Conservation (phyloP, 192 early-diverging fungal genomes). For the Mortierella claussenii region DNA sequence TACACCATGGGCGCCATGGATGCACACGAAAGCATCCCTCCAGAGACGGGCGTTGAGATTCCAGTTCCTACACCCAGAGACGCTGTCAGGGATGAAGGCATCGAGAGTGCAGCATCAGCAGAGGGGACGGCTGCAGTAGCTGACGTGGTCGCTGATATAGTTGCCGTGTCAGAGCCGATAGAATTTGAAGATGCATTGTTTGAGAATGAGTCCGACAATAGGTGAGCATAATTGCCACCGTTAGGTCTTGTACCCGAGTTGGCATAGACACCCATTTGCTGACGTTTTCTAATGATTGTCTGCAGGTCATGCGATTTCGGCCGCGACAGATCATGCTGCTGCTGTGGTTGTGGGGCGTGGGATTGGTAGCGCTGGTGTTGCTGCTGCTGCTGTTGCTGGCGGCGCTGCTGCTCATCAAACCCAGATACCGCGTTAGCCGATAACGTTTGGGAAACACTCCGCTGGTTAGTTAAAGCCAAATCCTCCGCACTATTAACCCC, state of each 20-base stretch:
- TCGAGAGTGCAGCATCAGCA: too few species aligned
- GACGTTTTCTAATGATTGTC: constrained; percentile 26
- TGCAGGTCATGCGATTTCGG: constrained; percentile 34
- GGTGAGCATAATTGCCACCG: constrained; percentile 8
- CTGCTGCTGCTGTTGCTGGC: too few species aligned
- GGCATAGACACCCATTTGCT: constrained; percentile 37
- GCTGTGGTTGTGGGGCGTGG: constrained; percentile 5
- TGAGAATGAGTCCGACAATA: background rate
- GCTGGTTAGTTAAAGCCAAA: background rate
- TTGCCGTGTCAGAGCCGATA: background rate
- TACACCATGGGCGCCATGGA: too few species aligned
- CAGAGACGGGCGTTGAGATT: too few species aligned
- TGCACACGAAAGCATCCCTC: too few species aligned
- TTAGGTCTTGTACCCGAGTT: constrained; percentile 20
- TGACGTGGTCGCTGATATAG: background rate
- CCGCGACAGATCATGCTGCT: constrained; percentile 1
- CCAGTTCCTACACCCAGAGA: too few species aligned
- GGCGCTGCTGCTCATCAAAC: background rate
- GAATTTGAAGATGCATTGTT: background rate
- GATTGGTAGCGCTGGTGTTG: constrained; percentile 6
- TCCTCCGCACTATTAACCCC: background rate
- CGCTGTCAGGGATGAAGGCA: too few species aligned
- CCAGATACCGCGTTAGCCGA: too few species aligned
- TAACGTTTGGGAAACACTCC: background rate
- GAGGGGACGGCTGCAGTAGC: too few species aligned